Base-by-base conservation (phyloP, 2,329 filamentous ascomycete species). In the Eutypa lata region DNA sequence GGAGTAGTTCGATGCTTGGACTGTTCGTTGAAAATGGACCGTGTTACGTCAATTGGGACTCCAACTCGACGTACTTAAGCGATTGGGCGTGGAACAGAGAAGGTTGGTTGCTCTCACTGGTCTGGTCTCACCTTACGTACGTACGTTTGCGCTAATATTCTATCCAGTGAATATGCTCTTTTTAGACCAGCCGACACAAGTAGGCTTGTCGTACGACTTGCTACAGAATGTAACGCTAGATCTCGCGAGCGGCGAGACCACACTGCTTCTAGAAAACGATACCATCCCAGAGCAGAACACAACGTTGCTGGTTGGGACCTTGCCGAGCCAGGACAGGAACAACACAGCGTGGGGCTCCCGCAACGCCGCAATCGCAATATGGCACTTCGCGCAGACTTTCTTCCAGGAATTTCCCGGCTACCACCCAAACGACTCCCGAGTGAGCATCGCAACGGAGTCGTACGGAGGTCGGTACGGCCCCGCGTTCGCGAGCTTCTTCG, bases 371-470 rank as follows among this genome's bases (percentile, higher is more conserved):
- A 73, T 73, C 53, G 76, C 81, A 7, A 69, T 80, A 3, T 86
- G 83, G 83, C 80, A 86, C 61, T 84, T 86, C 57, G 67, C 82
- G n/a, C 81, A 84, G 62, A 75, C 71, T 7, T 83, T 80, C 71
- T 64, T 86, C 59, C 74, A 71, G 11, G 72, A 76, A 51, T 83
- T 83, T 53, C 79, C 80, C 0, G 71, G 75, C 48, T 83, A 83
- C 65, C 69, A 74, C 60, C 82, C 82, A 5, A 80, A 81, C 48
- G 82, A 86, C 67, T 77, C 86, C 10, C 76, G 79, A 8, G 78
- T 84, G 53, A 68, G 62, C 26, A 58, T 71, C 10, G 64, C 65
- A 22, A 67, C 68, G 1, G 68, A 71, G 55, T 68, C 65, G 7
- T 70, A 69, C 49, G 67, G 68, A 18, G 67, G 68, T 2, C 64